Conservation (phyloP, 2,329 filamentous ascomycete genomes). For the Aspergillus pseudotamarii region DNA sequence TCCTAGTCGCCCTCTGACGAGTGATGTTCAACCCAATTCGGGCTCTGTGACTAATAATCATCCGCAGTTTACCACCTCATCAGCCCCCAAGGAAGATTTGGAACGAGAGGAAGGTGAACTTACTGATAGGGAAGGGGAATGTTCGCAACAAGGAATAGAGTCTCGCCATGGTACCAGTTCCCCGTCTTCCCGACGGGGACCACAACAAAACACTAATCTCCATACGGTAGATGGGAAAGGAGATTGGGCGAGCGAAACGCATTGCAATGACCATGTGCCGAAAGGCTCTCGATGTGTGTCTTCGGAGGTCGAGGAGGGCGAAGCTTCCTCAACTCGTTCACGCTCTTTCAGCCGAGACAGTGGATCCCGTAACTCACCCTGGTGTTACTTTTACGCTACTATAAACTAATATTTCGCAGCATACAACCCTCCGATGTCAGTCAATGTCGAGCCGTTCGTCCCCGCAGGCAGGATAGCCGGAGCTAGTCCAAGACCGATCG, state of each 20-base stretch:
- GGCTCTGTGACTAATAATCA: conserved; percentile 13
- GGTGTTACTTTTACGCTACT: background rate
- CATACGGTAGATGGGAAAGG: background rate
- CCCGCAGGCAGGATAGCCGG: conserved; percentile 17
- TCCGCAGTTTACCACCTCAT: conserved; percentile 18
- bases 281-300: background rate
- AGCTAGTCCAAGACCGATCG: background rate
- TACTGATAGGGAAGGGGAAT: conserved; percentile 64
- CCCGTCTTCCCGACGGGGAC: background rate
- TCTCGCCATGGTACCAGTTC: background rate
- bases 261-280: background rate
- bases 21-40: conserved; percentile 13
- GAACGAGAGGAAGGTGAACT: conserved; percentile 75
- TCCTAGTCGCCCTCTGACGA: conserved; percentile 11
- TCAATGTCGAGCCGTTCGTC: conserved; percentile 24
- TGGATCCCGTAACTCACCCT: conserved; percentile 33
- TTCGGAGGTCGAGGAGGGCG: conserved; percentile 30
- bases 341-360: conserved; percentile 30
- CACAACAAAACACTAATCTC: background rate
- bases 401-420: conserved; percentile 31
- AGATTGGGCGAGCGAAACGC: background rate
- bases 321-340: conserved; percentile 27
- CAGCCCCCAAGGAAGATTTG: conserved; percentile 38
- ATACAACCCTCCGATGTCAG: conserved; percentile 37
- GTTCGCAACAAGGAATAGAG: background rate